Conservation (phyloP, 1,284 basidiomycete genomes). For the Ustilago shanxiensis region DNA sequence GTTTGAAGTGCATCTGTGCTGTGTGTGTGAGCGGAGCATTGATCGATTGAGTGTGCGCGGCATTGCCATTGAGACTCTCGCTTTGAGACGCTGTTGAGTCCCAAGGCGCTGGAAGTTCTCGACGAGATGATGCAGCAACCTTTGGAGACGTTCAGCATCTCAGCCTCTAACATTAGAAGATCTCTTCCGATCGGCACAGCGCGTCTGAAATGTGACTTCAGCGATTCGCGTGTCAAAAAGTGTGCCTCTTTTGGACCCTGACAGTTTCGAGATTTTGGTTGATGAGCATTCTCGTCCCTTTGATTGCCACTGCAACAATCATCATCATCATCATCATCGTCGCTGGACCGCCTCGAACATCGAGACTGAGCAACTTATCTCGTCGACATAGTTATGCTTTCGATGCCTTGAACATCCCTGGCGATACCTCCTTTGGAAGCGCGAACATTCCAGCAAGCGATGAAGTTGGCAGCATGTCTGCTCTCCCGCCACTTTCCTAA, state of each 20-base stretch:
- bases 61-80: neutral
- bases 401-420: neutral
- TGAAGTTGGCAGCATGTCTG: conserved; percentile 35
- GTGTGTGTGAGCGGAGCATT: neutral
- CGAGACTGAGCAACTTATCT: no score
- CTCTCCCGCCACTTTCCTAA: conserved; percentile 11
- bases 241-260: neutral
- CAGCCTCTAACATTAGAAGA: neutral
- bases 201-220: neutral
- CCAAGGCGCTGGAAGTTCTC: no score
- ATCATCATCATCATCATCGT: neutral
- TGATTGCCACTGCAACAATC: neutral
- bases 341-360: neutral
- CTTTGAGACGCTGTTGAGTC: no score
- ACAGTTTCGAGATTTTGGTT: neutral
- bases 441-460: neutral
- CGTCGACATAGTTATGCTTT: neutral
- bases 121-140: no score
- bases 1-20: neutral
- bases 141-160: neutral
- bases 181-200: neutral
- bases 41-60: no score
- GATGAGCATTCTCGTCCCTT: neutral
- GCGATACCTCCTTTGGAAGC: no score
- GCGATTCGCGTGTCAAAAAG: conserved; percentile 1